phyloP scores from a whole-genome alignment of 2,329 filamentous ascomycete species.

The Furcasterigmium sp. region DNA sequence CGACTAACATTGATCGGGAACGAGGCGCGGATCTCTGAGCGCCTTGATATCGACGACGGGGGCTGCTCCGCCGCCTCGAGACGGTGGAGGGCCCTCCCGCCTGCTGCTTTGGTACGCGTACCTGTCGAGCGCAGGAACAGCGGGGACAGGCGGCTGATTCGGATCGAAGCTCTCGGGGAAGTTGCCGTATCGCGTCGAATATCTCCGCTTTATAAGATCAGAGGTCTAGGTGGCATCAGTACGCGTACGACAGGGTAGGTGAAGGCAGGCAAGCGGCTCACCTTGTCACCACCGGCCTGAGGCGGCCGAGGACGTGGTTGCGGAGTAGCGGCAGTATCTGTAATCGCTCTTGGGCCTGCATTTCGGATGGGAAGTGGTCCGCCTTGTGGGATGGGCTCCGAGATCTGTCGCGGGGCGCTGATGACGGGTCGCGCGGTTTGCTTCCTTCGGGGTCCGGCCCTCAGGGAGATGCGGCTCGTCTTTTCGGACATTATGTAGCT shows the following conservation, averaged over 20 bases:
- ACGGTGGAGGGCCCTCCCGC: slow-evolving; percentile 47
- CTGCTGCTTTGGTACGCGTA: slow-evolving; percentile 47
- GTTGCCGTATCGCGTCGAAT: slow-evolving; percentile 82
- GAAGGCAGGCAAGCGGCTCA: slow-evolving; percentile 18
- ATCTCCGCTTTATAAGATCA: slow-evolving; percentile 89
- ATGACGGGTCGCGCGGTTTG: slow-evolving; percentile 57
- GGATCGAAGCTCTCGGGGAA: slow-evolving; percentile 61
- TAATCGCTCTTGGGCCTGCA: slow-evolving; percentile 14
- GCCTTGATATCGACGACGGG: slow-evolving; percentile 71
- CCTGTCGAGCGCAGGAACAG: slow-evolving; percentile 54
- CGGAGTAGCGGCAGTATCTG: slow-evolving; percentile 8
- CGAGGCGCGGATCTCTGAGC: slow-evolving; percentile 72
- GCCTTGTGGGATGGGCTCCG: slow-evolving; percentile 52
- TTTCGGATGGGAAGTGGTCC: slow-evolving; percentile 13
- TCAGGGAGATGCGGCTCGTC: slow-evolving; percentile 56
- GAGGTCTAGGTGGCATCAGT: slow-evolving; percentile 44
- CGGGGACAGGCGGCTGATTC: slow-evolving; percentile 68
- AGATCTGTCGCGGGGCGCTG: slow-evolving; percentile 59
- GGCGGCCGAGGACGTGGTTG: slow-evolving; percentile 27
- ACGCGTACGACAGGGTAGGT: slow-evolving; percentile 1
- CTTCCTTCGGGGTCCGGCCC: slow-evolving; percentile 46
- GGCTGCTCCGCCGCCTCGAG: slow-evolving; percentile 41
- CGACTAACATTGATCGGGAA: slow-evolving; percentile 69
- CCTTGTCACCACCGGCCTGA: slow-evolving; percentile 51
- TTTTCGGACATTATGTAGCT: slow-evolving; percentile 50